Evolutionary conservation across 2,329 filamentous ascomycete genomes (phyloP), one percentile per base, ranked within the genome.

Genomic region (Arthrobotrys entomopaga): DNA sequence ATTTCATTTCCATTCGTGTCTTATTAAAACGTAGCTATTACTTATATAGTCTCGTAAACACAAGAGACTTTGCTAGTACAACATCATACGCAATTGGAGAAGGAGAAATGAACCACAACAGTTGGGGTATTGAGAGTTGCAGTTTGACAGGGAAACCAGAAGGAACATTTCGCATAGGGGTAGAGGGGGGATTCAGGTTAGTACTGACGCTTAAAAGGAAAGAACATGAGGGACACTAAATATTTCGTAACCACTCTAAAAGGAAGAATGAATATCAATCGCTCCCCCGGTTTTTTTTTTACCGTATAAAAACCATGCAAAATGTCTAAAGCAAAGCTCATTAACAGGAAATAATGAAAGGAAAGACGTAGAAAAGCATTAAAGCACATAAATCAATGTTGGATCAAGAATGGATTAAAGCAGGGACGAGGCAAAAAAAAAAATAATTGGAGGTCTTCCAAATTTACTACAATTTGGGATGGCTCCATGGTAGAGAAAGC

Each of bases 401-500:
- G 11, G 11, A 43, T 20, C 7, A 65, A 65, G 24, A 15, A 38
- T 20, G 16, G 2, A 46, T 22, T 20, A 29, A 48, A 19, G 22
- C 29, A 13, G 38, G 42, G 38, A 22, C 26, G 26, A 29, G 38
- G 15, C 5, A 24, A 61, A 22, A 16, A 16, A n/a, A n/a, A n/a
- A n/a, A n/a, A n/a, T n/a, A n/a, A 34, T 19, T 24, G 52, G 29
- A 65, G 60, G 29, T 11, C 29, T 19, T 7, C 13, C 40, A 50
- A 73, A 49, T 42, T 57, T 56, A 66, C 67, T 74, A 74, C 70
- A 74, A 65, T 63, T 74, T 74, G 53, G 69, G 59, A 24, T 26
- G 22, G 57, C 63, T 74, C 70, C 70, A 74, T 48, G 70, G 70
- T 20, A 74, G 70, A 10, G 70, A 74, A 16, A 74, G 70, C 57